Conservation (phyloP, 2,329 filamentous ascomycete genomes). For the Shiraia sp. region DNA sequence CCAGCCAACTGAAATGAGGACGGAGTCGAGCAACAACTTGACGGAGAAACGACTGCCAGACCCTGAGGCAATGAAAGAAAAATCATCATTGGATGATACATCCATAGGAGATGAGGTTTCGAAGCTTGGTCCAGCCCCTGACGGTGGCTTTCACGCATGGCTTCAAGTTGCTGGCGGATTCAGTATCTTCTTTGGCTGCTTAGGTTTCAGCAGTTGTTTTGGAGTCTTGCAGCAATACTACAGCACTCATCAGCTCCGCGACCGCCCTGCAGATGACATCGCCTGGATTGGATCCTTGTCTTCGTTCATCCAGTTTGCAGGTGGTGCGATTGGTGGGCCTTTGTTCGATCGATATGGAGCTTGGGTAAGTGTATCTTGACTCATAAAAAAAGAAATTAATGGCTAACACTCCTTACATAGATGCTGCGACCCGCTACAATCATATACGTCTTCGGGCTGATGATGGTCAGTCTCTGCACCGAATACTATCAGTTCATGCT, state of each 20-base stretch:
- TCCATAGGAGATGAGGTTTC: slow-evolving; percentile 2
- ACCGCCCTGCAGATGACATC: slow-evolving; percentile 41
- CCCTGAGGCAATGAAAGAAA: neutral
- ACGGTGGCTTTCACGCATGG: slow-evolving; percentile 41
- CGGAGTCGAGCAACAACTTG: too few relatives aligned
- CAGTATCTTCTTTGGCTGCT: slow-evolving; percentile 36
- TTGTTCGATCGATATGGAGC: slow-evolving; percentile 60
- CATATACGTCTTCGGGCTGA: slow-evolving; percentile 61
- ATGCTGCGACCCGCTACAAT: slow-evolving; percentile 57
- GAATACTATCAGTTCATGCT: slow-evolving; percentile 59
- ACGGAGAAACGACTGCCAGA: too few relatives aligned
- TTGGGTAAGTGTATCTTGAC: slow-evolving; percentile 44
- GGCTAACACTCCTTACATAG: slow-evolving; percentile 52
- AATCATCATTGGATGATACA: neutral
- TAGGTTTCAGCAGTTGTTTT: slow-evolving; percentile 47
- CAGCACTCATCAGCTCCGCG: slow-evolving; percentile 41
- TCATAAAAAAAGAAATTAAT: slow-evolving; percentile 36
- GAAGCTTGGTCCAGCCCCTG: slow-evolving; percentile 40
- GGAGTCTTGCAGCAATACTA: slow-evolving; percentile 53
- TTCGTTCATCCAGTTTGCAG: slow-evolving; percentile 52
- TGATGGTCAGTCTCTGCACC: slow-evolving; percentile 62
- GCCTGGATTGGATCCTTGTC: slow-evolving; percentile 50
- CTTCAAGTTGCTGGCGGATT: slow-evolving; percentile 38
- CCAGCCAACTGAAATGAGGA: too few relatives aligned
- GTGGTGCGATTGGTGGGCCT: slow-evolving; percentile 62